Evolutionary conservation across 768 basidiomycete species (phyloP), one percentile per base, ranked within the genome.

Genomic region (Podaxis sp.): DNA sequence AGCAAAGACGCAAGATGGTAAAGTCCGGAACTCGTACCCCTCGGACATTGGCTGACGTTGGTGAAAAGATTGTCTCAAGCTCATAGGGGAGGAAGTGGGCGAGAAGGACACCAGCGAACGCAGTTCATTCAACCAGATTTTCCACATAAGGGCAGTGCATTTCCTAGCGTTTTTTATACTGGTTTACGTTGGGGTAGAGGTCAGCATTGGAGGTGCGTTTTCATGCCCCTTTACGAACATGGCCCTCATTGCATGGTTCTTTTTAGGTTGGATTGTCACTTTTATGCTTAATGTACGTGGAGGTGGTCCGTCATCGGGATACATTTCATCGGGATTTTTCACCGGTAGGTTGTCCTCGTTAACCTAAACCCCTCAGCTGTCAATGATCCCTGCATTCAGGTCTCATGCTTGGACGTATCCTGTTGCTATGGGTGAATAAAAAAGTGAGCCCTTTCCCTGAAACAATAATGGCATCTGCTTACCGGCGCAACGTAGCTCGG

Each of bases 151-250:
- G 59, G 77, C 77, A 0, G 86, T 89, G 1, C 86, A 89, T 62
- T 70, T 85, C n/a, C 73, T 90, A 5, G 86, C 88, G 0, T 72
- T 85, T 63, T 90, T 86, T 65, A 77, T 81, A 56, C 73, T 88
- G 13, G 78, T 88, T 1, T 89, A 89, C 65, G 86, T 89, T 23
- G 88, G 88, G 4, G 80, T 86, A 1, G 88, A 89, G 64, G 86
- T 89, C 1, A 82, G 80, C 0, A 77, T 80, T 52, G 82, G 81
- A 62, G 81, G 81, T 28, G 23, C 10, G 13, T 36, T 35, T 38
- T 11, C 38, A 50, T 50, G 36, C 51, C 6, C n/a, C 18, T 11
- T n/a, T 32, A 16, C 21, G 27, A 7, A 1, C 3, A 28, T 83
- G 7, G n/a, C 18, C 14, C 16, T 5, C 16, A 28, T 6, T 46